Percentiles rank a stretch among this genome's conserved stretches.
Evolutionary conservation across 768 basidiomycete species (phyloP).

Genomic region (Mycena rebaudengoi): DNA sequence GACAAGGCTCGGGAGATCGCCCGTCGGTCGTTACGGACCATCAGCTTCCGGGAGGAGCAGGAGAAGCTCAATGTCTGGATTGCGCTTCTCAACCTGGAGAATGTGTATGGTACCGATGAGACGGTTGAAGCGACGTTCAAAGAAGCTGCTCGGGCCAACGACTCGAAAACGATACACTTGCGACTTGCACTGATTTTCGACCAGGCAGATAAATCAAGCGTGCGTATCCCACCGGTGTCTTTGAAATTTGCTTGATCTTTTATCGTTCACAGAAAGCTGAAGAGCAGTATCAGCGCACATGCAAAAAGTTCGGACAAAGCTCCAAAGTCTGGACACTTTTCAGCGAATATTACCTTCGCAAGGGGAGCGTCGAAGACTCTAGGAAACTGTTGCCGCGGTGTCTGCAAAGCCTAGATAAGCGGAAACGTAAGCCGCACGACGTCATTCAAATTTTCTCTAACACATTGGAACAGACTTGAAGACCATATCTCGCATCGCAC

Average conservation of each 20-base stretch:
- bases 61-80: conserved; percentile 99
- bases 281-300: conserved; percentile 86
- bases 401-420: conserved; percentile 90
- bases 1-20: conserved; percentile 94
- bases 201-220: conserved; percentile 83
- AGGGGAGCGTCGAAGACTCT: conserved; percentile 79
- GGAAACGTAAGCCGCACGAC: conserved; percentile 76
- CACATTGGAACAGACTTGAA: conserved; percentile 76
- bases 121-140: conserved; percentile 84
- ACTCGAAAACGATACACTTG: conserved; percentile 90
- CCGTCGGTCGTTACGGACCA: conserved; percentile 82
- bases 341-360: conserved; percentile 82
- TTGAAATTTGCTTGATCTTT: conserved; percentile 1
- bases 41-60: conserved; percentile 95
- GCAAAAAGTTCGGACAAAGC: conserved; percentile 94
- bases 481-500: conserved; percentile 94
- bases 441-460: neutral
- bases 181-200: conserved; percentile 87
- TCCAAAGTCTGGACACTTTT: conserved; percentile 95
- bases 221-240: conserved; percentile 38
- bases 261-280: conserved; percentile 77
- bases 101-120: conserved; percentile 88
- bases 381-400: conserved; percentile 87
- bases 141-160: conserved; percentile 89
- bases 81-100: conserved; percentile 94